Base-by-base conservation (phyloP, 1,284 basidiomycete genomes). In the Quambalaria eucalypti region DNA sequence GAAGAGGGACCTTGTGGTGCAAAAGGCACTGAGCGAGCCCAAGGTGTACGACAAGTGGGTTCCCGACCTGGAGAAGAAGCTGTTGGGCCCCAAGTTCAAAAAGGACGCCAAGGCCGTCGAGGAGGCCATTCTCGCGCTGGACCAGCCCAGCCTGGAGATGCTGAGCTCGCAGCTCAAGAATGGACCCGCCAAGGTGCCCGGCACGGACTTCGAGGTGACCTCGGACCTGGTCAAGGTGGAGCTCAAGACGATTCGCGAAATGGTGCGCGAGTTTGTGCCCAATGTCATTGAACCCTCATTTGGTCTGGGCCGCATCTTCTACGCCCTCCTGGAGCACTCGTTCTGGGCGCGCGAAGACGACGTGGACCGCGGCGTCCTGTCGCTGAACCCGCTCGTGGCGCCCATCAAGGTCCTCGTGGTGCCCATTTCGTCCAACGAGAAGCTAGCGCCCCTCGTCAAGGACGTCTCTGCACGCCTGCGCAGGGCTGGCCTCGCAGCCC, bases 271-370 rank as follows among this genome's bases (percentile, higher is more conserved):
- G 78, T 97, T 84, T 78, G 90, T 85, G 48, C 93, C 93, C 48
- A 97, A 97, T 78, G 93, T 99, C 77, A 95, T 97, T 74, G 93
- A 97, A 77, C 93, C 93, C 28, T 99, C 95, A 19, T 97, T 97
- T 78, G 93, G 95, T 67, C 85, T 98, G 68, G 93, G 93, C 56
- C 88, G 93, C 57, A 96, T 98, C 72, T 82, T 97, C 48, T 97
- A 97, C 78, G 85, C 85, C 33, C 80, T 97, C 51, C 84, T 98
- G 48, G 93, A 99, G 78, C 93, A 98, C 81, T 85, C 83, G 68
- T 99, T 88, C 82, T 97, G 93, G 93, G 84, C 84, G 56, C 84
- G 93, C 75, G 91, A 90, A 74, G 85, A 90, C 72, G 87, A 81
- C 53, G 58, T 61, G 56, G 62, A 71, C 48, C 73, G 68, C 28